Base-by-base conservation (phyloP, 129 eudicot species). In the Silybum marianum region DNA sequence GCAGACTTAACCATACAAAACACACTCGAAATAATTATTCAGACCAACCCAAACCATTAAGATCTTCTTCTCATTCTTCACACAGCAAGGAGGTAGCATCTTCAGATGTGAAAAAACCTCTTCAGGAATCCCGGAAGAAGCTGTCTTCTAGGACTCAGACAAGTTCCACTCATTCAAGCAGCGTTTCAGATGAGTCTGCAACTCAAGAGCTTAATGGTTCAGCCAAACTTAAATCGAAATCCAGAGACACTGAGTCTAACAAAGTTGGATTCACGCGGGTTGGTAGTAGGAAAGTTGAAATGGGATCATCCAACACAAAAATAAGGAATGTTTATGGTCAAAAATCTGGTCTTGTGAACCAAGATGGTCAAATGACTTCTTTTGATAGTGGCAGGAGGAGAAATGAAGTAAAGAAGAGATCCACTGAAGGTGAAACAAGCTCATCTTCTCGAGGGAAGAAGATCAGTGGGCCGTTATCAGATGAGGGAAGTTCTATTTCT, bases 351-450 rank as follows among this genome's bases (percentile, higher is more conserved):
- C 38, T 84, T 69, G 74, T 79, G 25, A 77, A 71, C 77, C 88
- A 54, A 83, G 85, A 89, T 85, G 46, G 67, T 58, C 83, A 62
- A 60, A 39, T 67, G 11, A 82, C 88, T 79, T 79, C 86, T 12
- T 24, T 75, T 69, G 85, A 73, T 79, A 63, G 54, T 24, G 76
- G 77, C 30, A 81, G 75, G 74, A 87, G 81, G 79, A 87, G 80
- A 78, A 85, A 70, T 36, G 40, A 73, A 66, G 82, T 67, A 6
- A 82, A 76, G 75, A 90, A 85, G 83, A 90, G 89, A 88, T 83
- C 58, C 28, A 73, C 81, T 28, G 96, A 88, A 84, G 89, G 89
- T 22, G 97, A 92, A 83, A 87, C 88, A 73, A 88, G 93, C 71
- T 86, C 87, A 60, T 82, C 94, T 81, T 77, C 66, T 48, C 77